Percentiles rank a stretch among this genome's conserved stretches.
Conservation (phyloP, 2,329 filamentous ascomycete genomes). For the Aspergillus caelatus region DNA sequence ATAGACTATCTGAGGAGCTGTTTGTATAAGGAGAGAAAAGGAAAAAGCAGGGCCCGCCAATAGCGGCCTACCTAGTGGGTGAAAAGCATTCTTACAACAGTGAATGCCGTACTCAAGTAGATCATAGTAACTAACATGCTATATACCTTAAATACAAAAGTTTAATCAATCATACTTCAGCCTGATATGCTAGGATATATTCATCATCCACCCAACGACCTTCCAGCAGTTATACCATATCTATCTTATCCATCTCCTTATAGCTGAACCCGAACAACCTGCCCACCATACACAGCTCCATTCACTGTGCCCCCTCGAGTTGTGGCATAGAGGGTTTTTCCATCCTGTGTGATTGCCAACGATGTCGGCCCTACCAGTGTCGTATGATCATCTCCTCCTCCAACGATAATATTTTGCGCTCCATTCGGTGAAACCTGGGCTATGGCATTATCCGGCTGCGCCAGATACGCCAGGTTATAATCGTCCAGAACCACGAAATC, state of each 20-base stretch:
- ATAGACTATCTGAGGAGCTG: too few relatives aligned
- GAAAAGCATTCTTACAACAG: too few relatives aligned
- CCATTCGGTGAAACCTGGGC: constrained; percentile 13
- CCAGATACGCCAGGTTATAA: constrained; percentile 16
- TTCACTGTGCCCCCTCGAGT: constrained; percentile 2
- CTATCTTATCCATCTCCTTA: neutral
- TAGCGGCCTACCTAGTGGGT: too few relatives aligned
- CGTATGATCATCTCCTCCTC: constrained; percentile 4
- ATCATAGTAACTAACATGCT: too few relatives aligned
- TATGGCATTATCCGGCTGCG: constrained; percentile 12
- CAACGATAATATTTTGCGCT: constrained; percentile 9
- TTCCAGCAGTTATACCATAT: too few relatives aligned
- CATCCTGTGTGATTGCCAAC: constrained; percentile 1
- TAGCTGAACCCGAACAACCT: constrained; percentile 4
- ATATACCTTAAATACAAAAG: too few relatives aligned
- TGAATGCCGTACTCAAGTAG: too few relatives aligned
- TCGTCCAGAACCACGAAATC: constrained; percentile 20
- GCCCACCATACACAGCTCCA: constrained; percentile 9
- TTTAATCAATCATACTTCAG: too few relatives aligned
- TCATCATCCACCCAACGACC: too few relatives aligned
- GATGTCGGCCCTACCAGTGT: constrained; percentile 12
- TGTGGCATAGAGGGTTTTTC: constrained; percentile 10
- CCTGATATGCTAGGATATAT: too few relatives aligned
- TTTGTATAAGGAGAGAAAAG: too few relatives aligned
- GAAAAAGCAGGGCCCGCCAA: too few relatives aligned